Percentiles rank a stretch among this genome's conserved stretches.
These are phyloP conservation scores for Corchorus olitorius DNA, from an alignment of 345 rosid genomes.

Conservation along the genomic window DNA sequence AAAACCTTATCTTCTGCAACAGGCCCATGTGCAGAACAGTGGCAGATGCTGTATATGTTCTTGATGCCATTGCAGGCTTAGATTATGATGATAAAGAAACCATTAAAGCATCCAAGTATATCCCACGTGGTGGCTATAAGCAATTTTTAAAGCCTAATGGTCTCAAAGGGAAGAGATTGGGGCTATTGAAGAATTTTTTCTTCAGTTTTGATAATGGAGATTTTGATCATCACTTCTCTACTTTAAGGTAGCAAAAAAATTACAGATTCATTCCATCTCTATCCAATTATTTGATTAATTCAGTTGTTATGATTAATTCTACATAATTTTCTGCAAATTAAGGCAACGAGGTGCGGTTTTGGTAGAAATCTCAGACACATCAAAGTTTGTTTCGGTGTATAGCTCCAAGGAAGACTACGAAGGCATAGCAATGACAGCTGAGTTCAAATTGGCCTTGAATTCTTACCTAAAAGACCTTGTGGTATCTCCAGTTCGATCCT, in stretches of 20 bases:
- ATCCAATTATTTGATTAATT: background rate
- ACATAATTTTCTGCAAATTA: background rate
- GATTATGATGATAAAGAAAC: slow-evolving; percentile 43
- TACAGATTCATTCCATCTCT: too few relatives aligned
- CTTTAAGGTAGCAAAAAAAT: slow-evolving; percentile 27
- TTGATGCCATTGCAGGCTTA: slow-evolving; percentile 43
- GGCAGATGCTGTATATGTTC: slow-evolving; percentile 44
- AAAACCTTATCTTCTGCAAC: background rate
- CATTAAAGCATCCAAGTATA: slow-evolving; percentile 34
- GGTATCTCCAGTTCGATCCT: slow-evolving; percentile 32
- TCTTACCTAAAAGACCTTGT: slow-evolving; percentile 31
- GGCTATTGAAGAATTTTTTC: slow-evolving; percentile 34
- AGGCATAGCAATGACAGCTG: slow-evolving; percentile 28
- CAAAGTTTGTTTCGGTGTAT: slow-evolving; percentile 7
- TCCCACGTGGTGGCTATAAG: slow-evolving; percentile 51
- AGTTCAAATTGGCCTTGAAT: slow-evolving; percentile 45
- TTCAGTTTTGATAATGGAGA: slow-evolving; percentile 12
- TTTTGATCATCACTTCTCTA: slow-evolving; percentile 35
- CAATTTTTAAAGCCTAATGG: slow-evolving; percentile 43
- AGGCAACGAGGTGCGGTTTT: slow-evolving; percentile 42
- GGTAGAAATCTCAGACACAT: slow-evolving; percentile 32
- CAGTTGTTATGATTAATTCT: background rate
- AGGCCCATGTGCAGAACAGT: slow-evolving; percentile 52
- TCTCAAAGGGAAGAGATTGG: slow-evolving; percentile 41
- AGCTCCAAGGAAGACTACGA: slow-evolving; percentile 18